A percentile compares a stretch with the other conserved stretches of the same genome.
Conservation (phyloP, 2,329 filamentous ascomycete genomes). For the Neonectria coccinea region DNA sequence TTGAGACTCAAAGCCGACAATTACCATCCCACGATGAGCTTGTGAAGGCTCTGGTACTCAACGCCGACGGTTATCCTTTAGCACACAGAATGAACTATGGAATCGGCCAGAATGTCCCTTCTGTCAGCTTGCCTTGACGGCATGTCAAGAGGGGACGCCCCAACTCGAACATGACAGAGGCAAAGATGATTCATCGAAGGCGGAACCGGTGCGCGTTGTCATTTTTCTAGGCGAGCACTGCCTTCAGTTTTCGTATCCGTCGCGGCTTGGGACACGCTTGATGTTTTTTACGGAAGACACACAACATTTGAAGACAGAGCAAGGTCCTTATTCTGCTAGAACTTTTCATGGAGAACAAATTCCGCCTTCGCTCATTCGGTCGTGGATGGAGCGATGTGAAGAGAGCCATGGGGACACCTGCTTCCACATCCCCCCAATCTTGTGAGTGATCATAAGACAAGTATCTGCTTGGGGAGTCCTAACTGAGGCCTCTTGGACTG, state of each 20-base stretch:
- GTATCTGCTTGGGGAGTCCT: neutral
- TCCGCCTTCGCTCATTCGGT: slow-evolving; percentile 4
- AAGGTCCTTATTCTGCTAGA: slow-evolving; percentile 1
- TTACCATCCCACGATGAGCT: slow-evolving; percentile 8
- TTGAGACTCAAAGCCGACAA: neutral
- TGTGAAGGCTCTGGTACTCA: neutral
- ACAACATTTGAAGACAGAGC: neutral
- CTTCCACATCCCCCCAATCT: slow-evolving; percentile 17
- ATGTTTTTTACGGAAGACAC: slow-evolving; percentile 7
- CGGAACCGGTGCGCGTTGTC: neutral
- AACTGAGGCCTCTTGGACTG: no score
- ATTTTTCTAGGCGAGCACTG: slow-evolving; percentile 5
- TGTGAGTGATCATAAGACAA: neutral
- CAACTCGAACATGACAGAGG: neutral
- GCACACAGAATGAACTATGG: neutral
- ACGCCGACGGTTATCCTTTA: neutral
- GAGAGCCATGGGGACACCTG: slow-evolving; percentile 13
- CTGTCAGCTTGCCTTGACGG: neutral
- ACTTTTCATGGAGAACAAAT: neutral
- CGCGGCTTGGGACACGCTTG: slow-evolving; percentile 7
- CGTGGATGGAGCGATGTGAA: slow-evolving; percentile 18
- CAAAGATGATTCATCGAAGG: neutral
- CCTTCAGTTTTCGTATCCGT: slow-evolving; percentile 10
- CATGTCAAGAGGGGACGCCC: neutral
- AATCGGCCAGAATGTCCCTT: neutral